Evolutionary conservation across 164 flowering plant species (phyloP), one percentile per base, ranked within the genome.

Genomic region (Magnolia changhungtana): DNA sequence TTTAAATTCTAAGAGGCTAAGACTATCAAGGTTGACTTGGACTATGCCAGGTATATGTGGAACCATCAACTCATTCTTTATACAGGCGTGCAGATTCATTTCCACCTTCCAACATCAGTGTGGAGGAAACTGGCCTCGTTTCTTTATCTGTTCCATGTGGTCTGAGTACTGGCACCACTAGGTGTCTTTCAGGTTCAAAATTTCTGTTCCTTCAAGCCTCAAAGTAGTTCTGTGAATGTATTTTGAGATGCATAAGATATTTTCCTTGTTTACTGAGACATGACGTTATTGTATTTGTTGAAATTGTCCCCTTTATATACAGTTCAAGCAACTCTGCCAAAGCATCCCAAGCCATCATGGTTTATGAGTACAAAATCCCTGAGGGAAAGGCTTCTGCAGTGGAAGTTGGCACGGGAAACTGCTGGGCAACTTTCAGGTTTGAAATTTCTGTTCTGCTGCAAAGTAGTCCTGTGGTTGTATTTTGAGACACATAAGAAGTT

Each of bases 81-180:
- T 24, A 45, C 8, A 18, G 14, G 19, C 49, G 50, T 31, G 11
- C 52, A 37, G 51, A 18, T 64, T 69, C 51, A 19, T 69, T 24
- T 16, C 50, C 72, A 69, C 31, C 72, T 69, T 69, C 50, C 31
- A 37, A 20, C 7, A 69, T 69, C 49, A 19, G 72, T 69, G 50
- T 4, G 72, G 8, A 37, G 23, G 37, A 49, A 50, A 20, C 24
- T 71, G 52, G 49, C 29, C 7, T 19, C 8, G n/a, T 71, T 8
- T 4, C 73, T 71, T 71, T 11, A 0, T 49, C 24, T 50, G 8
- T 49, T 50, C 59, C 73, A 50, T 37, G 8, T 50, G 49, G 21
- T 71, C 72, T 4, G 13, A 55, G 58, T 50, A 50, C 1, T 9
- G 61, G 61, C 18, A 11, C 61, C 11, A 55, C 61, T 55, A 16